Evolutionary conservation across 1,284 basidiomycete species (phyloP), one percentile per base, ranked within the genome.

Genomic region (Puccinia polysora): DNA sequence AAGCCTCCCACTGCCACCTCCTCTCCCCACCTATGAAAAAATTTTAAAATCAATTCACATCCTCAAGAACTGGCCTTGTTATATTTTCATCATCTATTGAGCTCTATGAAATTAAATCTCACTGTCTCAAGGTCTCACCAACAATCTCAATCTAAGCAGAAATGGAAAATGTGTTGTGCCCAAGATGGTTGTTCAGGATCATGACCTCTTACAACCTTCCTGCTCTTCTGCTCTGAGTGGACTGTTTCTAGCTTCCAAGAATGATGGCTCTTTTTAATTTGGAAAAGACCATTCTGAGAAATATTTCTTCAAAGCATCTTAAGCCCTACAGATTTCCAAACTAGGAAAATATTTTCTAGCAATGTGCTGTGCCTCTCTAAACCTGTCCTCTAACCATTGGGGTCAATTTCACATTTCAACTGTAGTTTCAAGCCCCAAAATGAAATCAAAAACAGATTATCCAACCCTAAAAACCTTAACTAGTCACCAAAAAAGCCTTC

Each of bases 301-400:
- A 25, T 75, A 76, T 58, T 73, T 77, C n/a, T 77, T 78, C 71
- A 73, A 73, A 52, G 69, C 73, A 7, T 72, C 88, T 7, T 85
- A 86, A 10, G 88, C 87, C 12, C 87, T 88, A 4, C 83, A 88
- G 40, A 80, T 85, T 0, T 95, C 91, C 1, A 76, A 90, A 0
- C 84, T 95, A 0, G 92, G 93, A 0, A 83, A 97, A 5, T 93
- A 97, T 79, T 85, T 84, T 38, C 84, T 97, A 1, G 93, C 94
- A 0, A 86, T 85, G 71, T 90, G 94, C 79, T n/a, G n/a, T n/a
- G n/a, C n/a, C n/a, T n/a, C n/a, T n/a, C n/a, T n/a, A n/a, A n/a
- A n/a, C n/a, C n/a, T n/a, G n/a, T n/a, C n/a, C n/a, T n/a, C n/a
- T n/a, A n/a, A n/a, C n/a, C n/a, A n/a, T n/a, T n/a, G n/a, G n/a